phyloP scores from a whole-genome alignment of 2,329 filamentous ascomycete genomes.

The Parascedosporium putredinis region DNA sequence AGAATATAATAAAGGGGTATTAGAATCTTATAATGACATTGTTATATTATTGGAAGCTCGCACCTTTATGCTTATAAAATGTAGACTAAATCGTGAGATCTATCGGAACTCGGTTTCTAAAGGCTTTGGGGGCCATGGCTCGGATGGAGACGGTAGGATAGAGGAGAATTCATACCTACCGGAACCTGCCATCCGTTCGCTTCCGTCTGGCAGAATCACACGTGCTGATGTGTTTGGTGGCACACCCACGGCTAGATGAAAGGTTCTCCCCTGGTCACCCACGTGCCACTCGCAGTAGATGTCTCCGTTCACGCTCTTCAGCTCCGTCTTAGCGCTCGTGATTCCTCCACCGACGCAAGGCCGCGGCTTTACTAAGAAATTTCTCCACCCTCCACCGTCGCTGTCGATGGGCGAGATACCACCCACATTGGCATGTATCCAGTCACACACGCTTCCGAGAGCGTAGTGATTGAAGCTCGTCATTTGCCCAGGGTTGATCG shows the following conservation, averaged over 20 bases:
- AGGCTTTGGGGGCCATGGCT: not conserved
- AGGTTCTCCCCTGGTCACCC: slow-evolving; percentile 11
- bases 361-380: slow-evolving; percentile 22
- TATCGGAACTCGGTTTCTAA: not conserved
- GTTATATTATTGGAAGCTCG: too few species aligned
- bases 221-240: slow-evolving; percentile 2
- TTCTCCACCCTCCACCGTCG: slow-evolving; percentile 29
- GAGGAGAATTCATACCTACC: not conserved
- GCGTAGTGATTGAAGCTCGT: slow-evolving; percentile 41
- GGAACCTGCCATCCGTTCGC: not conserved
- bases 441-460: slow-evolving; percentile 36
- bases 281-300: slow-evolving; percentile 20
- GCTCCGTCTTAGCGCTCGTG: slow-evolving; percentile 21
- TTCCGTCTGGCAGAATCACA: not conserved
- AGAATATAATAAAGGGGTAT: too few species aligned
- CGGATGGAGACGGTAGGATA: not conserved
- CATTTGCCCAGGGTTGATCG: slow-evolving; percentile 34
- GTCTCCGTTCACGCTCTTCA: slow-evolving; percentile 22
- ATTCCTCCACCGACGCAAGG: slow-evolving; percentile 22
- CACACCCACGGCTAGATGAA: not conserved
- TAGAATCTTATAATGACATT: too few species aligned
- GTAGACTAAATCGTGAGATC: too few species aligned
- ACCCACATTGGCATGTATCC: slow-evolving; percentile 32
- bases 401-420: slow-evolving; percentile 22
- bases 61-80: too few species aligned